Conservation (phyloP, 306 rosid genomes). For the Gastrolobium bilobum region DNA sequence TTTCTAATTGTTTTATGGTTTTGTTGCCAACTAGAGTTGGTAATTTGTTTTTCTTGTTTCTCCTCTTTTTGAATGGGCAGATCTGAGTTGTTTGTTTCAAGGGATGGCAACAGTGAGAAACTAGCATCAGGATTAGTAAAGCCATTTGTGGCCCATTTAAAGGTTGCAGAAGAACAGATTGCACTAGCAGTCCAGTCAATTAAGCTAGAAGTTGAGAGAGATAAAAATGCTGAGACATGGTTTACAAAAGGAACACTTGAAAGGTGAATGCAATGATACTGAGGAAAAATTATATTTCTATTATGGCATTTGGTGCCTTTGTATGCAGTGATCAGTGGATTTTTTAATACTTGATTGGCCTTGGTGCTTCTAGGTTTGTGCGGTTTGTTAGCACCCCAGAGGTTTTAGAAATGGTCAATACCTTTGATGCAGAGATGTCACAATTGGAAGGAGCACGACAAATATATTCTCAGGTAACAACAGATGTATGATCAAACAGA, state of each 20-base stretch:
- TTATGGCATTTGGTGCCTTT: slow-evolving; percentile 11
- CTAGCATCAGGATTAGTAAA: slow-evolving; percentile 91
- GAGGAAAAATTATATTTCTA: not conserved
- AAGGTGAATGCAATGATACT: slow-evolving; percentile 63
- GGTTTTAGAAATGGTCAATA: slow-evolving; percentile 82
- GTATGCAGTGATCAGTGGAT: slow-evolving; percentile 26
- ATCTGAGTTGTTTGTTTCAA: slow-evolving; percentile 84
- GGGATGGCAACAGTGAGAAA: slow-evolving; percentile 81
- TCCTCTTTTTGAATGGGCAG: slow-evolving; percentile 56
- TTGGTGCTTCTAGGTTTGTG: slow-evolving; percentile 74
- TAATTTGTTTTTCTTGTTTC: slow-evolving; percentile 20
- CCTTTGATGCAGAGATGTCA: slow-evolving; percentile 89
- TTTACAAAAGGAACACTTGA: slow-evolving; percentile 98
- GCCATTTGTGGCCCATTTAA: slow-evolving; percentile 86
- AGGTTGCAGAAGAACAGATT: slow-evolving; percentile 90
- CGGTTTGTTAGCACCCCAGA: slow-evolving; percentile 93
- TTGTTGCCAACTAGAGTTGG: slow-evolving; percentile 29
- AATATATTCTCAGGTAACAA: slow-evolving; percentile 85
- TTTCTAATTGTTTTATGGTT: slow-evolving; percentile 35
- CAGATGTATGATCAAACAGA: slow-evolving; percentile 29
- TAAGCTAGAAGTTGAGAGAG: slow-evolving; percentile 80
- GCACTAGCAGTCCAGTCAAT: slow-evolving; percentile 76
- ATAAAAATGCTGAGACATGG: slow-evolving; percentile 73
- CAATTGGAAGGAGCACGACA: slow-evolving; percentile 88
- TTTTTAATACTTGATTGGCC: slow-evolving; percentile 35